phyloP scores from a whole-genome alignment of 2,329 filamentous ascomycete genomes.

The Ambrosiella xylebori region DNA sequence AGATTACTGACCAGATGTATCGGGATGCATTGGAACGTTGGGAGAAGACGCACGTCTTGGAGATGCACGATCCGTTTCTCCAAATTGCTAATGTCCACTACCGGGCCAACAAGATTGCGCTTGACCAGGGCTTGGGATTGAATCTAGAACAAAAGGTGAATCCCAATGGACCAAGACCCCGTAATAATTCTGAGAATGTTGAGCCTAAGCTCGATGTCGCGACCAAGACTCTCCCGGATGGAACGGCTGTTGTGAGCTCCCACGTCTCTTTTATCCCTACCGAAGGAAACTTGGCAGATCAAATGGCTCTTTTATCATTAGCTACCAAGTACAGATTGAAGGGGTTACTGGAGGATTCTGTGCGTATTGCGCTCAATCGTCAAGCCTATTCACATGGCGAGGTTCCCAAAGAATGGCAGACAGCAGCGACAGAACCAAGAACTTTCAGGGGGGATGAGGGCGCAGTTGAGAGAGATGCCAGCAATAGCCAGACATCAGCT shows the following conservation, averaged over 20 bases:
- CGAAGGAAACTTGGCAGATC: slow-evolving; percentile 61
- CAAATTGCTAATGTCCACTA: slow-evolving; percentile 42
- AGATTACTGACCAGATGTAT: slow-evolving; percentile 49
- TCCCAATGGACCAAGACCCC: slow-evolving; percentile 25
- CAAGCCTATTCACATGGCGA: slow-evolving; percentile 65
- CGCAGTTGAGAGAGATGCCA: not conserved
- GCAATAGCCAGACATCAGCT: not conserved
- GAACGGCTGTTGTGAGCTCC: slow-evolving; percentile 33
- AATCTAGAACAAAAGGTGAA: slow-evolving; percentile 38
- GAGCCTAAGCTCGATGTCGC: slow-evolving; percentile 8
- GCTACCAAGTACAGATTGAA: slow-evolving; percentile 66
- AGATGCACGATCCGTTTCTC: slow-evolving; percentile 59
- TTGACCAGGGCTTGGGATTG: slow-evolving; percentile 38
- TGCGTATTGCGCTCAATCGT: slow-evolving; percentile 50
- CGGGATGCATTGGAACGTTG: slow-evolving; percentile 44
- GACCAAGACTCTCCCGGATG: slow-evolving; percentile 11
- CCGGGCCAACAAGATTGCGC: slow-evolving; percentile 40
- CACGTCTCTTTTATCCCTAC: slow-evolving; percentile 55
- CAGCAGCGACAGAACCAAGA: slow-evolving; percentile 43
- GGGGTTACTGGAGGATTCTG: slow-evolving; percentile 60
- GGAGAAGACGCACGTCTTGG: slow-evolving; percentile 45
- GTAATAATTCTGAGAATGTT: slow-evolving; percentile 6
- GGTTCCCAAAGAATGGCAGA: slow-evolving; percentile 58
- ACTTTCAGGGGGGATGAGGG: slow-evolving; percentile 17
- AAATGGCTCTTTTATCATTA: slow-evolving; percentile 67